A percentile compares a stretch with the other conserved stretches of the same genome.
These are phyloP conservation scores for Secale cereale DNA, from an alignment of 176 grass and related monocot species.

Conservation along the genomic window DNA sequence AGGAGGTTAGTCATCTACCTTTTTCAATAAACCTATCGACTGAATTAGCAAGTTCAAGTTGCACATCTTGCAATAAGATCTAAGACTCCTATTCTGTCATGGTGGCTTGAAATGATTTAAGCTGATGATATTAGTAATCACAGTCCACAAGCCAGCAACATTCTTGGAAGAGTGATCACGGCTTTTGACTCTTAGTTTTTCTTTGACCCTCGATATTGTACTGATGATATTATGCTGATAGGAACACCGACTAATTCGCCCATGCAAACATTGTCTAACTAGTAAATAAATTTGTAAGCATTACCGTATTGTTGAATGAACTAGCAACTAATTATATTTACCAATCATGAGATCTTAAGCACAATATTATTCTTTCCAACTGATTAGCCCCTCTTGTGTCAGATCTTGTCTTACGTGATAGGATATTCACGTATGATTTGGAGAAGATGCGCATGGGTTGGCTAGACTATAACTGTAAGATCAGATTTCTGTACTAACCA, in stretches of 20 bases:
- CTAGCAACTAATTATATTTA: neutral
- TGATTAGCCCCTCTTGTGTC: neutral
- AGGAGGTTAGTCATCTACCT: constrained; percentile 56
- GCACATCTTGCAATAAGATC: neutral
- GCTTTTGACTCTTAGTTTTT: neutral
- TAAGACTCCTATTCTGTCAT: neutral
- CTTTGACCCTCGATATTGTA: neutral
- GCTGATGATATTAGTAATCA: too few species aligned
- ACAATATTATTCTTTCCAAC: constrained; percentile 15
- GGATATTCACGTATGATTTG: constrained; percentile 90
- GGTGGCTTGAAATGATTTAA: neutral
- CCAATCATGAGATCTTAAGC: neutral
- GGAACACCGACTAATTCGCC: too few species aligned
- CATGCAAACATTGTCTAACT: neutral
- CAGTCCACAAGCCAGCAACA: too few species aligned
- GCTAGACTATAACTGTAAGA: constrained; percentile 81
- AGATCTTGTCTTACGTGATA: constrained; percentile 94
- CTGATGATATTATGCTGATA: too few species aligned
- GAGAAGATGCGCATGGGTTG: constrained; percentile 72
- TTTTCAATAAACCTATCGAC: neutral
- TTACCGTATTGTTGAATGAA: neutral
- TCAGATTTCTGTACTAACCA: neutral
- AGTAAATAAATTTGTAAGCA: neutral
- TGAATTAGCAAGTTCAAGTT: neutral
- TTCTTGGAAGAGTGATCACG: too few species aligned